These are phyloP conservation scores for Populus trichocarpa DNA, from an alignment of 441 rosid genomes.

Conservation along the genomic window DNA sequence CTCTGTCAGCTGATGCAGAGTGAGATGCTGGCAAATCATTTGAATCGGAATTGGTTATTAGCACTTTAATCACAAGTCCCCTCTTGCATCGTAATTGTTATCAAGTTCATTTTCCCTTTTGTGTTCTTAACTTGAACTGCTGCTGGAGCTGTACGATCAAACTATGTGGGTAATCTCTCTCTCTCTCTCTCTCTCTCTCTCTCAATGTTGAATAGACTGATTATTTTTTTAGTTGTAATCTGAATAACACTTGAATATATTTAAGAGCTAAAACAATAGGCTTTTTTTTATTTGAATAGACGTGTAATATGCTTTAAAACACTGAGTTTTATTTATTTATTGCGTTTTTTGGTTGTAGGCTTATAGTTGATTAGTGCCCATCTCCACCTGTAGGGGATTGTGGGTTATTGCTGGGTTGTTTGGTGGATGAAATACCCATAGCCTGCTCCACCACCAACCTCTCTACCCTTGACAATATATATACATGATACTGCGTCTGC, in stretches of 20 bases:
- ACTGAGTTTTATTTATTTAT: no score
- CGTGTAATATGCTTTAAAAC: neutral
- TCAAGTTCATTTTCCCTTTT: neutral
- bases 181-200: no score
- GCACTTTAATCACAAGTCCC: no score
- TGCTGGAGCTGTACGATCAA: neutral
- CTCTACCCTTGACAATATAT: neutral
- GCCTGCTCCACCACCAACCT: neutral
- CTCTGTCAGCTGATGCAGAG: neutral
- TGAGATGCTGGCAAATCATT: neutral
- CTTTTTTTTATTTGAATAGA: neutral
- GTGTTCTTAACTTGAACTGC: neutral
- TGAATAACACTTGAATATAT: neutral
- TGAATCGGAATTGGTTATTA: neutral
- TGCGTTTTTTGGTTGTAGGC: neutral
- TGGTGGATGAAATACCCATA: neutral
- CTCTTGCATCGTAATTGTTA: no score
- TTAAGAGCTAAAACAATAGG: neutral
- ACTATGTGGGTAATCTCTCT: neutral
- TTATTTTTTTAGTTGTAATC: neutral
- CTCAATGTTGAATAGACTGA: neutral
- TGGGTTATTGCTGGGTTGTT: neutral
- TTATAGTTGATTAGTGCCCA: neutral
- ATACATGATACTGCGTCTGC: neutral
- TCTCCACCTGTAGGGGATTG: neutral